Conservation (phyloP, 2,329 filamentous ascomycete genomes). For the Monilinia laxa region DNA sequence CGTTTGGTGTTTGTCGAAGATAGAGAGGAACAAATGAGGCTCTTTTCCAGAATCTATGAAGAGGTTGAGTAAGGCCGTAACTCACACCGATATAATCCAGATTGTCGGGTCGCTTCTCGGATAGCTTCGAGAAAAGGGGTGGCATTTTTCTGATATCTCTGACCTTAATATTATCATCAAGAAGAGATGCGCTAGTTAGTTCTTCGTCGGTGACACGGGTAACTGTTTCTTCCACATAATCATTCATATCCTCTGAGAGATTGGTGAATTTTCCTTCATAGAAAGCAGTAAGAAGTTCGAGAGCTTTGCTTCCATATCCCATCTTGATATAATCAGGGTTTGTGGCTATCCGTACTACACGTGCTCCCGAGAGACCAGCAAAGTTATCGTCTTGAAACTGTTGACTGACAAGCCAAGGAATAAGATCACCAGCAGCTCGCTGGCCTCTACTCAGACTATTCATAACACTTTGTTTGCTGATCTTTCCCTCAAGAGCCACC, state of each 20-base stretch:
- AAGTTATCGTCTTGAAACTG: slow-evolving; percentile 99
- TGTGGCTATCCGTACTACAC: slow-evolving; percentile 91
- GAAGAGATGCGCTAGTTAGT: slow-evolving; percentile 69
- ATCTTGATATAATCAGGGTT: slow-evolving; percentile 90
- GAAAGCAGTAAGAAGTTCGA: slow-evolving; percentile 85
- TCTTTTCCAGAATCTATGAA: slow-evolving; percentile 98
- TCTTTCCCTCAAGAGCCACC: slow-evolving; percentile 89
- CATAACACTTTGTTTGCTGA: slow-evolving; percentile 88
- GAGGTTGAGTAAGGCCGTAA: slow-evolving; percentile 80
- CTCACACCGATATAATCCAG: slow-evolving; percentile 95
- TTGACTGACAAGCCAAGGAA: slow-evolving; percentile 95
- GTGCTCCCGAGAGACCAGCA: slow-evolving; percentile 85
- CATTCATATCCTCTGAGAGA: slow-evolving; percentile 68
- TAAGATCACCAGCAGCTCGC: slow-evolving; percentile 86
- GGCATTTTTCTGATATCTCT: slow-evolving; percentile 90
- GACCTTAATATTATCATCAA: slow-evolving; percentile 85
- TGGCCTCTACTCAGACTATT: slow-evolving; percentile 87
- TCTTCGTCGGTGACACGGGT: slow-evolving; percentile 80
- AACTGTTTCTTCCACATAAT: slow-evolving; percentile 58
- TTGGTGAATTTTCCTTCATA: slow-evolving; percentile 91
- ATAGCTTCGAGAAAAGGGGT: slow-evolving; percentile 84
- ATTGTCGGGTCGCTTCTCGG: slow-evolving; percentile 73
- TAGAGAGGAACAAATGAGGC: slow-evolving; percentile 86
- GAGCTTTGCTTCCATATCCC: slow-evolving; percentile 89
- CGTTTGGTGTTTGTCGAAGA: slow-evolving; percentile 90